These are phyloP conservation scores for Trichoderma breve DNA, from an alignment of 2,329 filamentous ascomycete genomes.

Conservation along the genomic window DNA sequence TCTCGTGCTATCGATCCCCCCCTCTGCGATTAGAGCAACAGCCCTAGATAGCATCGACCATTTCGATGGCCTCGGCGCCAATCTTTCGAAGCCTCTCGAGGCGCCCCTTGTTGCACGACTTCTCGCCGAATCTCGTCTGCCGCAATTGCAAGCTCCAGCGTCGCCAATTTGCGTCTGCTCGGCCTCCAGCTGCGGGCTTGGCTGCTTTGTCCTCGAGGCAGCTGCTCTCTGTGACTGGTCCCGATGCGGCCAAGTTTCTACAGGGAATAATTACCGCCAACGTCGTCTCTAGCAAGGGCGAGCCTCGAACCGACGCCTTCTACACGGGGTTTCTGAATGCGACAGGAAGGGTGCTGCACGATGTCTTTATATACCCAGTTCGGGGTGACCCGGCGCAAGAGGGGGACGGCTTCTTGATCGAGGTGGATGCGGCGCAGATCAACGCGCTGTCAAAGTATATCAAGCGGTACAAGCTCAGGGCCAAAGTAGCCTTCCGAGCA, in stretches of 20 bases:
- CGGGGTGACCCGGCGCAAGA: constrained; percentile 30
- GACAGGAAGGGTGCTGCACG: constrained; percentile 77
- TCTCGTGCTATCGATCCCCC: not conserved
- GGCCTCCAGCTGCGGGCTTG: constrained; percentile 47
- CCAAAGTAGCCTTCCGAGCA: constrained; percentile 69
- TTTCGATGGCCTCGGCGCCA: not conserved
- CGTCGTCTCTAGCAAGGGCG: constrained; percentile 38
- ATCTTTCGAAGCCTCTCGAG: constrained; percentile 29
- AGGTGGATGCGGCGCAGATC: constrained; percentile 72
- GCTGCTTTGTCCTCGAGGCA: constrained; percentile 67
- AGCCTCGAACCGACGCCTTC: constrained; percentile 50
- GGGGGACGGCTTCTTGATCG: constrained; percentile 61
- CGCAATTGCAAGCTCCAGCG: constrained; percentile 34
- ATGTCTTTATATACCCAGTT: constrained; percentile 83
- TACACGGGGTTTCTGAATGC: constrained; percentile 88
- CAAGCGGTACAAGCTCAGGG: constrained; percentile 79
- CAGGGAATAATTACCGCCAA: constrained; percentile 79
- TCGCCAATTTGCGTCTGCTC: constrained; percentile 36
- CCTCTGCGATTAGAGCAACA: not conserved
- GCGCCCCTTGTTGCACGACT: constrained; percentile 14
- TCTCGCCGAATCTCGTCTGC: constrained; percentile 29
- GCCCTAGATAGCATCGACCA: not conserved
- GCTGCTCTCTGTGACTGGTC: constrained; percentile 75
- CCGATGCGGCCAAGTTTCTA: constrained; percentile 78
- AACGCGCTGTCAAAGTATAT: constrained; percentile 67